Percentiles rank a stretch among this genome's conserved stretches.
These are phyloP conservation scores for Helotiales sp. DNA, from an alignment of 2,329 filamentous ascomycete genomes.

Conservation along the genomic window DNA sequence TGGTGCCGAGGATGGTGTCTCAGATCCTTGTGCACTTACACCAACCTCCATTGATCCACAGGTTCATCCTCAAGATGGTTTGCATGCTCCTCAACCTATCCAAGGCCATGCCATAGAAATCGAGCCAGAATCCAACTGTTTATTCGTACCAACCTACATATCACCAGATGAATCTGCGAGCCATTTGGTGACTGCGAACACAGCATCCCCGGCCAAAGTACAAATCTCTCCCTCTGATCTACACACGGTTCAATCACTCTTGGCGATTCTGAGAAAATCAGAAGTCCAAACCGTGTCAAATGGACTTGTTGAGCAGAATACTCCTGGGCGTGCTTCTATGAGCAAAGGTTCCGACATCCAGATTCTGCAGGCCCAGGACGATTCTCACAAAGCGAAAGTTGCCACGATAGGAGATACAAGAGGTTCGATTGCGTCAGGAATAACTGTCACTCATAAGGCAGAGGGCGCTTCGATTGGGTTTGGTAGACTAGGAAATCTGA, in stretches of 20 bases:
- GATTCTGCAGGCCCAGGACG: not conserved
- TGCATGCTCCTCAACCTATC: not conserved
- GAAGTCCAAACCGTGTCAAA: not conserved
- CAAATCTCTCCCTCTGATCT: not conserved
- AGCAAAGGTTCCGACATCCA: not conserved
- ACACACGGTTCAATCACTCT: not conserved
- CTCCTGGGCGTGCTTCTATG: not conserved
- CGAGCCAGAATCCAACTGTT: not conserved
- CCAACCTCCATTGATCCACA: not conserved
- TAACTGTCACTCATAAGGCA: not conserved
- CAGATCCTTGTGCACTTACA: not conserved
- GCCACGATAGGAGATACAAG: too few relatives aligned
- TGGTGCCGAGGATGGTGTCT: not conserved
- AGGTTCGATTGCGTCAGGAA: too few relatives aligned
- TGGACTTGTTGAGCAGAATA: not conserved
- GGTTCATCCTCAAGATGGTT: not conserved
- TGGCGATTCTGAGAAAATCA: not conserved
- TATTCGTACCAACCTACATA: not conserved
- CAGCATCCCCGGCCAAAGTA: too few relatives aligned
- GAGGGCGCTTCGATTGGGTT: not conserved
- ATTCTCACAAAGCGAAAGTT: too few relatives aligned
- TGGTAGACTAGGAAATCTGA: not conserved
- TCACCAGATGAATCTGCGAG: too few relatives aligned
- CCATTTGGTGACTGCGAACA: too few relatives aligned
- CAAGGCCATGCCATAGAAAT: not conserved